Conservation (phyloP, 805 yeast species). For the Candida ortonii region DNA sequence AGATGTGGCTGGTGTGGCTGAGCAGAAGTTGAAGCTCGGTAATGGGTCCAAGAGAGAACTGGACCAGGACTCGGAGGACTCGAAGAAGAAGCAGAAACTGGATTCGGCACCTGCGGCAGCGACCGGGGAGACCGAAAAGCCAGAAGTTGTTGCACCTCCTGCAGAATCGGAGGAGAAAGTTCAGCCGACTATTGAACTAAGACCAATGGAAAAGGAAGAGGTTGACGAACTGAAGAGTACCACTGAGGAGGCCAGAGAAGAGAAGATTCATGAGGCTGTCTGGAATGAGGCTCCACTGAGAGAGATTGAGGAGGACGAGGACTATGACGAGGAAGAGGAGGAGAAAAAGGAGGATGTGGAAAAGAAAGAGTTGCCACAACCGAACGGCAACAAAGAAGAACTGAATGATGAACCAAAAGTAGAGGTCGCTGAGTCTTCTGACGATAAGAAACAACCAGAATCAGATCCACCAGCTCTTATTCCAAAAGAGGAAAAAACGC, state of each 20-base stretch:
- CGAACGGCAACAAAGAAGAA: conserved; percentile 9
- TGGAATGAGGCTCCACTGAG: conserved; percentile 31
- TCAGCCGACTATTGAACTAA: conserved; percentile 26
- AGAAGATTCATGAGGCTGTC: conserved; percentile 15
- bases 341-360: conserved; percentile 7
- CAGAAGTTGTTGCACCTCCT: conserved; percentile 3
- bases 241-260: conserved; percentile 15
- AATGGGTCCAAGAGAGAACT: conserved; percentile 14
- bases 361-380: no score
- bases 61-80: conserved; percentile 1
- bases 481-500: no score
- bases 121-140: conserved; percentile 2
- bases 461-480: no score
- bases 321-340: conserved; percentile 34
- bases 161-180: conserved; percentile 10
- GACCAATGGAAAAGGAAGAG: conserved; percentile 33
- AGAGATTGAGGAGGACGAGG: conserved; percentile 36
- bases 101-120: conserved; percentile 1
- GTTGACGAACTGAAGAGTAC: conserved; percentile 24
- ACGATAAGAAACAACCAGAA: no score
- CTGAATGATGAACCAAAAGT: conserved; percentile 2
- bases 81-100: conserved; percentile 14
- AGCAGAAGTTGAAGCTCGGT: neutral
- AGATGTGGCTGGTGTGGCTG: no score
- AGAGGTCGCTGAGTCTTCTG: no score